Conservation (phyloP, 2,329 filamentous ascomycete species). For the Colletotrichum sp. region DNA sequence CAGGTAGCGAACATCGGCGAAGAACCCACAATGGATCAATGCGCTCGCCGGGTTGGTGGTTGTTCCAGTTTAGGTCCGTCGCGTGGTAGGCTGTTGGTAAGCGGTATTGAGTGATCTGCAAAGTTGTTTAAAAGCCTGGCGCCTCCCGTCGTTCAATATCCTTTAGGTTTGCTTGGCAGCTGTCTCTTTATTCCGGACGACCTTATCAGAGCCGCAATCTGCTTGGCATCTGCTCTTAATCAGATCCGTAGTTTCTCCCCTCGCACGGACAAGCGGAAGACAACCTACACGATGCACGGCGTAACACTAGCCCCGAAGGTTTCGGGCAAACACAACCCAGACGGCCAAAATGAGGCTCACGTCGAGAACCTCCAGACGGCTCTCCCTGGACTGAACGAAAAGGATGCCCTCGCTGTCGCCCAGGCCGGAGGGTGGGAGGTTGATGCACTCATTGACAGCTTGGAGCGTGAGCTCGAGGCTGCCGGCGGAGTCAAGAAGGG, state of each 20-base stretch:
- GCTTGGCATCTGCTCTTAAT: background rate
- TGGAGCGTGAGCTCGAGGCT: slow-evolving; percentile 43
- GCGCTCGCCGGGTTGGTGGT: slow-evolving; percentile 1
- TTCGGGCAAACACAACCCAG: slow-evolving; percentile 16
- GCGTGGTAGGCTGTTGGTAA: background rate
- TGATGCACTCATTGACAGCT: slow-evolving; percentile 41
- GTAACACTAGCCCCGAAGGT: slow-evolving; percentile 11
- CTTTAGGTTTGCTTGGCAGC: background rate
- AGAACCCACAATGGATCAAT: slow-evolving; percentile 1
- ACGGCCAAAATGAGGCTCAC: slow-evolving; percentile 16
- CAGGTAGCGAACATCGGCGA: background rate
- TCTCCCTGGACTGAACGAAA: slow-evolving; percentile 5
- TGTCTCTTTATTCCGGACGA: background rate
- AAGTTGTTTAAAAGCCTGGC: slow-evolving; percentile 2
- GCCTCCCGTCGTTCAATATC: background rate
- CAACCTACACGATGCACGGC: slow-evolving; percentile 2
- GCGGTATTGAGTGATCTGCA: background rate
- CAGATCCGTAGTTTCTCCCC: background rate
- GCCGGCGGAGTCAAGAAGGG: slow-evolving; percentile 29
- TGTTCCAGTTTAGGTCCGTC: background rate
- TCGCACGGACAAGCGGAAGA: background rate
- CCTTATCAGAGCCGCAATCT: slow-evolving; percentile 7
- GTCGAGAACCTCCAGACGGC: slow-evolving; percentile 10
- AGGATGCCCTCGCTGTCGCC: slow-evolving; percentile 40
- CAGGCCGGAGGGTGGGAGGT: slow-evolving; percentile 37